Conservation (phyloP, 73 alveolate genomes). For the Paramecium sonneborni region DNA sequence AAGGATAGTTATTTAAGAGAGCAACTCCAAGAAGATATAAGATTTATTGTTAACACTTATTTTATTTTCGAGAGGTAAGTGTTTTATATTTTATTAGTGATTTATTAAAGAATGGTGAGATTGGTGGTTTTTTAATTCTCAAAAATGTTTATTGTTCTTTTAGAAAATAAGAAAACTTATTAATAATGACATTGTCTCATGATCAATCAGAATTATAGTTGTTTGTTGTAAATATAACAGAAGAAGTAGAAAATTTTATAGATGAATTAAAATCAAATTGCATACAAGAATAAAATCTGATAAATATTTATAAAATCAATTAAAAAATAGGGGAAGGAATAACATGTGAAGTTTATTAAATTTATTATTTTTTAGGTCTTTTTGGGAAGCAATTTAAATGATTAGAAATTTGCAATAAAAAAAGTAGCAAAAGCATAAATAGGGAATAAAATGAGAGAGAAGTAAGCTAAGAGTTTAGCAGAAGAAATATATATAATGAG, state of each 20-base stretch:
- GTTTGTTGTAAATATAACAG: not conserved
- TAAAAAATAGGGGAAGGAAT: not conserved
- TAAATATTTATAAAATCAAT: not conserved
- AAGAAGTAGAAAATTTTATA: not conserved
- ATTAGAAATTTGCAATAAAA: not conserved
- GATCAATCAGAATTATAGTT: not conserved
- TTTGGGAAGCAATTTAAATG: not conserved
- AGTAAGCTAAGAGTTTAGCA: not conserved
- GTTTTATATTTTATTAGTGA: not conserved
- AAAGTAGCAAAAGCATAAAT: not conserved
- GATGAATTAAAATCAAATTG: not conserved
- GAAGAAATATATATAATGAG: not conserved
- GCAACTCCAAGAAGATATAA: not conserved
- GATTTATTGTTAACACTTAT: not conserved
- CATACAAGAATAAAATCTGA: not conserved
- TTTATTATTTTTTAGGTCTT: not conserved
- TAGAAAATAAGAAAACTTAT: not conserved
- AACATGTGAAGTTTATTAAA: not conserved
- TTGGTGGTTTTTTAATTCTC: not conserved
- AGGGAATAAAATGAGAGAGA: not conserved
- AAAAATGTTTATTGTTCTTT: not conserved
- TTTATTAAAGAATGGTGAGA: conserved; percentile 3
- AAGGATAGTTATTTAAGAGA: not conserved
- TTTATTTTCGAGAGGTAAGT: conserved; percentile 25
- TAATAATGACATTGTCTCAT: not conserved